Percentiles rank a stretch among this genome's conserved stretches.
Evolutionary conservation across 768 basidiomycete species (phyloP).

Genomic region (Terana coerulea): DNA sequence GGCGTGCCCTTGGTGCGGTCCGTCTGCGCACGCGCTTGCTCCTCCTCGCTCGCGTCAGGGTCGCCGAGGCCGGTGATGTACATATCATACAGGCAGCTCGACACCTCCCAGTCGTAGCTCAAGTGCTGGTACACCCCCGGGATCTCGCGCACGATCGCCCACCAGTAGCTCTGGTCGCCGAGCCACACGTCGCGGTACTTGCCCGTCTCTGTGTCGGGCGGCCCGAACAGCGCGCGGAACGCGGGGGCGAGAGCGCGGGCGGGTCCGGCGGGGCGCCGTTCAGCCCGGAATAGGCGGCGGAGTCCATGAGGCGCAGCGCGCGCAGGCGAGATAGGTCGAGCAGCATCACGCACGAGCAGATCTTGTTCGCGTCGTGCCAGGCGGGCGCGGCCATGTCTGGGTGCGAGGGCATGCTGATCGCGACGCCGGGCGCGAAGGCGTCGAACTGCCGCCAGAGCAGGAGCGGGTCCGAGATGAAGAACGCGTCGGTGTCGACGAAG

Average conservation of each 20-base stretch:
- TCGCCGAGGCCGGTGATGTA: constrained; percentile 42
- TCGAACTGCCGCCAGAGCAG: constrained; percentile 43
- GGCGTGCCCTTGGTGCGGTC: constrained; percentile 36
- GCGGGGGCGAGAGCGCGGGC: constrained; percentile 33
- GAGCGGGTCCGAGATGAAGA: constrained; percentile 44
- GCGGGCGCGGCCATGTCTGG: constrained; percentile 36
- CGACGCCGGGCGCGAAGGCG: constrained; percentile 29
- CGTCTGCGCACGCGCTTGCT: constrained; percentile 26
- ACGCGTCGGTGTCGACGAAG: constrained; percentile 49
- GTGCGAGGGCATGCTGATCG: constrained; percentile 43
- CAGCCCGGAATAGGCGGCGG: constrained; percentile 36
- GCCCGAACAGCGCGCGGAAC: constrained; percentile 42
- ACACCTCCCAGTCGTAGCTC: constrained; percentile 45
- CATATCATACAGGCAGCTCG: constrained; percentile 45
- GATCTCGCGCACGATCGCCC: constrained; percentile 45
- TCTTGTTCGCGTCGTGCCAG: constrained; percentile 44
- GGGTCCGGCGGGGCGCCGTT: constrained; percentile 25
- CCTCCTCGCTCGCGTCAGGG: constrained; percentile 32
- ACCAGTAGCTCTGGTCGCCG: constrained; percentile 52
- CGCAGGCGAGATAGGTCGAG: constrained; percentile 45
- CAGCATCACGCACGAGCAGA: constrained; percentile 53
- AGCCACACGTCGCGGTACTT: constrained; percentile 42
- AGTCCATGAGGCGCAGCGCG: constrained; percentile 43
- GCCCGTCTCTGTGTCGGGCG: constrained; percentile 31
- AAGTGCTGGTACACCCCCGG: constrained; percentile 40